Evolutionary conservation across 2,329 filamentous ascomycete species (phyloP).

Genomic region (Claviceps pazoutovae): DNA sequence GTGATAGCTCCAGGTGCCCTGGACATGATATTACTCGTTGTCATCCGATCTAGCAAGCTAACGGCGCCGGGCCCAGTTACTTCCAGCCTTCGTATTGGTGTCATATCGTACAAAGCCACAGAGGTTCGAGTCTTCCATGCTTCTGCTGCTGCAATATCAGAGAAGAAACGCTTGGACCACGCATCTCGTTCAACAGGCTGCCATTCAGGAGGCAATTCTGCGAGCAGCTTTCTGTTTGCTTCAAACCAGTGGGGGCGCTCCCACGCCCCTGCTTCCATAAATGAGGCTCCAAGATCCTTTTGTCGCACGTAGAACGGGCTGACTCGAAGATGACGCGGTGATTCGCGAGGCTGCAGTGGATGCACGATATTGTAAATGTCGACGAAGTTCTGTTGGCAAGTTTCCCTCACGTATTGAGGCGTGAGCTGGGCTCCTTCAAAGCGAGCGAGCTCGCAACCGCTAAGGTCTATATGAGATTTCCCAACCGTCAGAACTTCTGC

Average conservation of each 20-base stretch:
- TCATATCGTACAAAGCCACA: constrained; percentile 50
- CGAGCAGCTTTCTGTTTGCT: constrained; percentile 36
- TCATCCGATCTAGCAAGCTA: constrained; percentile 38
- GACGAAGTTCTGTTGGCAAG: constrained; percentile 45
- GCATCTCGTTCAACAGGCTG: constrained; percentile 39
- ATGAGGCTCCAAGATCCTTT: constrained; percentile 40
- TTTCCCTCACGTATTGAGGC: constrained; percentile 41
- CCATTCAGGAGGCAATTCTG: constrained; percentile 38
- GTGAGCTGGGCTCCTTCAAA: constrained; percentile 48
- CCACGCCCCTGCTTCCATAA: constrained; percentile 46
- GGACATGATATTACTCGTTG: constrained; percentile 31
- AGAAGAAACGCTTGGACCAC: constrained; percentile 44
- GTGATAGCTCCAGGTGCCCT: constrained; percentile 34
- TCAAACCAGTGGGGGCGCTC: constrained; percentile 51
- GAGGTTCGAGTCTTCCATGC: constrained; percentile 52
- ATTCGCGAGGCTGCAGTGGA: constrained; percentile 41
- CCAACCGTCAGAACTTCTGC: constrained; percentile 45
- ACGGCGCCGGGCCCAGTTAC: constrained; percentile 42
- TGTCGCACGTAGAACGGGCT: constrained; percentile 45
- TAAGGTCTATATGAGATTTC: constrained; percentile 38
- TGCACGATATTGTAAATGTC: constrained; percentile 53
- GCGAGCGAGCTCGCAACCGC: constrained; percentile 44
- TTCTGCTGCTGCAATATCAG: constrained; percentile 43
- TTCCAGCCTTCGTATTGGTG: constrained; percentile 42
- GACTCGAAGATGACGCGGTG: constrained; percentile 42